Percentiles rank a stretch among this genome's conserved stretches.
Evolutionary conservation across 495 filamentous ascomycete species (phyloP).

Genomic region (Penicillium diatomitis): DNA sequence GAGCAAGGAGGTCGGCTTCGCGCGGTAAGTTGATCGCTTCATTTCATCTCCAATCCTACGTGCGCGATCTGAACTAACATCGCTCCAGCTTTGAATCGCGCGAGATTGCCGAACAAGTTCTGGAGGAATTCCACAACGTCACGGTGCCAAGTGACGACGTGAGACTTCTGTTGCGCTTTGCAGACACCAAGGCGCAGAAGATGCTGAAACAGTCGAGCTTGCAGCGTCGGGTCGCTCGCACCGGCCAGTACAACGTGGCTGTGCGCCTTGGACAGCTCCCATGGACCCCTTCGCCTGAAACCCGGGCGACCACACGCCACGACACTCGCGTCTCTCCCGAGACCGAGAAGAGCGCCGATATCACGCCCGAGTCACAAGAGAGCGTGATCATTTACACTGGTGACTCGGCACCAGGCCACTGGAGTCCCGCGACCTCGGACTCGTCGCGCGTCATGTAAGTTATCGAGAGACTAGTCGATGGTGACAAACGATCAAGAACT

Average conservation of each 20-base stretch:
- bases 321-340: too few species aligned
- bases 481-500: slow-evolving; percentile 22
- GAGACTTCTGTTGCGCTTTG: slow-evolving; percentile 87
- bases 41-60: not conserved
- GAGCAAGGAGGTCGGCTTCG: slow-evolving; percentile 95
- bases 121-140: slow-evolving; percentile 67
- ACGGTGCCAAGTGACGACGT: slow-evolving; percentile 55
- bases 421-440: slow-evolving; percentile 42
- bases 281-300: slow-evolving; percentile 31
- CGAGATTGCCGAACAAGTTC: slow-evolving; percentile 76
- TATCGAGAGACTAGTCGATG: not conserved
- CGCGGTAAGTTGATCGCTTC: slow-evolving; percentile 51
- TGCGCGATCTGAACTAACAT: not conserved
- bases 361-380: slow-evolving; percentile 34
- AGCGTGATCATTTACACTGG: slow-evolving; percentile 31
- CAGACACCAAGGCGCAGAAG: slow-evolving; percentile 94
- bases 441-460: slow-evolving; percentile 35
- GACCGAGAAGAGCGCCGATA: slow-evolving; percentile 16
- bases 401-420: slow-evolving; percentile 28
- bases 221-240: slow-evolving; percentile 83
- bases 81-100: slow-evolving; percentile 68
- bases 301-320: slow-evolving; percentile 2
- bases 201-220: slow-evolving; percentile 89
- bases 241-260: slow-evolving; percentile 81
- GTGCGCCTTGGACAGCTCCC: slow-evolving; percentile 35